A percentile compares a stretch with the other conserved stretches of the same genome.
Conservation (phyloP, 164 flowering plant species). For the Stephania japonica region DNA sequence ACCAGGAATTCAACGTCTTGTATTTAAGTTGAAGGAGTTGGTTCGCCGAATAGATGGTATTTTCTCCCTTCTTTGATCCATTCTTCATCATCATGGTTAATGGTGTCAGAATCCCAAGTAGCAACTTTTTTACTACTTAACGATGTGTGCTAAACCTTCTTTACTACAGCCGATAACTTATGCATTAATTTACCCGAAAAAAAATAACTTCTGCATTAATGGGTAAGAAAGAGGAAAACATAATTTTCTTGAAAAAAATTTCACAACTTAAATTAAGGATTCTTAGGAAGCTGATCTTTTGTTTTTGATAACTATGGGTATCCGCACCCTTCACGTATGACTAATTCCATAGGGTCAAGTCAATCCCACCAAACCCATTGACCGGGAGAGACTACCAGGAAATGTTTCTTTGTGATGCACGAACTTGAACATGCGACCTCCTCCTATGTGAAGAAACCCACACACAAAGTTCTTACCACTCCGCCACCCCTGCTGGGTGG, state of each 20-base stretch:
- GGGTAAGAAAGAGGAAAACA: background rate
- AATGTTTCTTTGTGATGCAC: no score
- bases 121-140: background rate
- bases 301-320: no score
- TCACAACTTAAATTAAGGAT: background rate
- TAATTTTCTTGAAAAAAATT: background rate
- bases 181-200: no score
- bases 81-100: background rate
- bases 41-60: slow-evolving; percentile 94
- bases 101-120: background rate
- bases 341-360: no score
- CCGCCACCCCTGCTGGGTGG: no score
- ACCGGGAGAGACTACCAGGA: no score
- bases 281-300: background rate
- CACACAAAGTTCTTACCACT: no score
- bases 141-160: background rate
- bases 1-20: slow-evolving; percentile 97
- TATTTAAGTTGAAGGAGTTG: slow-evolving; percentile 89
- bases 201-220: background rate
- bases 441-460: no score
- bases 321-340: no score
- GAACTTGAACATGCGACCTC: no score
- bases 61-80: background rate
- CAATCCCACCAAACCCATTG: no score
- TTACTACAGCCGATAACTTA: no score